Conservation (phyloP, 2,329 filamentous ascomycete species). For the Colletotrichum lini region DNA sequence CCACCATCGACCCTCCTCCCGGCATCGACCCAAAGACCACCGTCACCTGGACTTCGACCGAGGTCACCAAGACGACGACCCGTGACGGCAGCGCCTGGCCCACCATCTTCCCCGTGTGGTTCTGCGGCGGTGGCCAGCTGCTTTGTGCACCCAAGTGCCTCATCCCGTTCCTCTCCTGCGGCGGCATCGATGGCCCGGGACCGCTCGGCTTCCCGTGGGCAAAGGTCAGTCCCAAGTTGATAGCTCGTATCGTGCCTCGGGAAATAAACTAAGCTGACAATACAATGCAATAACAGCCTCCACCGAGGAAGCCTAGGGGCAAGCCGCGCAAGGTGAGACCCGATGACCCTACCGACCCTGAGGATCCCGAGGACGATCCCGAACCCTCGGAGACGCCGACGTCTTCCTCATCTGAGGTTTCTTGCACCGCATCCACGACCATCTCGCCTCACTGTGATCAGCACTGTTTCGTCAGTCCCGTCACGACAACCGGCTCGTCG, state of each 20-base stretch:
- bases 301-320: neutral
- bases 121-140: conserved; percentile 16
- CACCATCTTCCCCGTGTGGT: conserved; percentile 20
- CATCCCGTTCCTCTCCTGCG: conserved; percentile 22
- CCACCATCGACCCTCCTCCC: neutral
- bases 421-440: conserved; percentile 32
- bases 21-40: neutral
- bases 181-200: neutral
- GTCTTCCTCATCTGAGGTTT: conserved; percentile 7
- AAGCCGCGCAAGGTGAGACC: conserved; percentile 24
- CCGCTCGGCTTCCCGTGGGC: conserved; percentile 41
- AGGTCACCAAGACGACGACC: conserved; percentile 14
- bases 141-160: conserved; percentile 21
- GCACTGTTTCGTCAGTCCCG: conserved; percentile 21
- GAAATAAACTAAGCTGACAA: neutral
- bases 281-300: neutral
- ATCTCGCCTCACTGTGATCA: conserved; percentile 31
- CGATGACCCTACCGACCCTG: conserved; percentile 9
- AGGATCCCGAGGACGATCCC: conserved; percentile 19
- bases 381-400: conserved; percentile 18
- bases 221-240: conserved; percentile 47
- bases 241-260: no score
- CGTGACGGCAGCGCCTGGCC: conserved; percentile 17
- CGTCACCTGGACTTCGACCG: conserved; percentile 24
- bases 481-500: neutral